phyloP scores from a whole-genome alignment of 1,284 basidiomycete species.

The Austroboletus niveus region DNA sequence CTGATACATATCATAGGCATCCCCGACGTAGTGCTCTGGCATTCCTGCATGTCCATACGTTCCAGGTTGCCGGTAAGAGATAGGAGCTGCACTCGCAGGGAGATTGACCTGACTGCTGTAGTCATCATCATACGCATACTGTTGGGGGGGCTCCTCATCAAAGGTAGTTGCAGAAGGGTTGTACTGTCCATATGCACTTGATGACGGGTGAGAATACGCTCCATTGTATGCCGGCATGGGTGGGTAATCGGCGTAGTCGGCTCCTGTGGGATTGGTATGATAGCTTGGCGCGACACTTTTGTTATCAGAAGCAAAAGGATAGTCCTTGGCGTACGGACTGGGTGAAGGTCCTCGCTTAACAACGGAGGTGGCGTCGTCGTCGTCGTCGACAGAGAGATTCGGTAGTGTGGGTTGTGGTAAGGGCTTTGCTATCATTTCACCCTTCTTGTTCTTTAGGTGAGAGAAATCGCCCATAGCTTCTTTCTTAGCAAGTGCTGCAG shows the following conservation, averaged over 20 bases:
- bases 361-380: slow-evolving; percentile 59
- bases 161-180: slow-evolving; percentile 56
- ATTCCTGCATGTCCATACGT: slow-evolving; percentile 27
- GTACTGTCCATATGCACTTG: slow-evolving; percentile 48
- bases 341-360: slow-evolving; percentile 56
- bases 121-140: slow-evolving; percentile 57
- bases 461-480: slow-evolving; percentile 89
- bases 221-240: slow-evolving; percentile 72
- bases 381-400: slow-evolving; percentile 84
- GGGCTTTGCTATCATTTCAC: slow-evolving; percentile 78
- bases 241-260: slow-evolving; percentile 60
- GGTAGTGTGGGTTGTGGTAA: slow-evolving; percentile 95
- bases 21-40: slow-evolving; percentile 35
- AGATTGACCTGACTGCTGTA: slow-evolving; percentile 61
- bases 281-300: slow-evolving; percentile 35
- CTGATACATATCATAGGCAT: slow-evolving; percentile 53
- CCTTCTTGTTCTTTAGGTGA: slow-evolving; percentile 92
- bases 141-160: slow-evolving; percentile 45
- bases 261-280: slow-evolving; percentile 32
- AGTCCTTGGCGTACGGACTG: slow-evolving; percentile 54
- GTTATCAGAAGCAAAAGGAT: slow-evolving; percentile 46
- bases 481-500: slow-evolving; percentile 83
- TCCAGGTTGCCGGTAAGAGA: slow-evolving; percentile 40
- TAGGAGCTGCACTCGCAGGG: slow-evolving; percentile 51
- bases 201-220: slow-evolving; percentile 49